These are phyloP conservation scores for Aegilops tauschii DNA, from an alignment of 176 grass and related monocot species.

Conservation along the genomic window DNA sequence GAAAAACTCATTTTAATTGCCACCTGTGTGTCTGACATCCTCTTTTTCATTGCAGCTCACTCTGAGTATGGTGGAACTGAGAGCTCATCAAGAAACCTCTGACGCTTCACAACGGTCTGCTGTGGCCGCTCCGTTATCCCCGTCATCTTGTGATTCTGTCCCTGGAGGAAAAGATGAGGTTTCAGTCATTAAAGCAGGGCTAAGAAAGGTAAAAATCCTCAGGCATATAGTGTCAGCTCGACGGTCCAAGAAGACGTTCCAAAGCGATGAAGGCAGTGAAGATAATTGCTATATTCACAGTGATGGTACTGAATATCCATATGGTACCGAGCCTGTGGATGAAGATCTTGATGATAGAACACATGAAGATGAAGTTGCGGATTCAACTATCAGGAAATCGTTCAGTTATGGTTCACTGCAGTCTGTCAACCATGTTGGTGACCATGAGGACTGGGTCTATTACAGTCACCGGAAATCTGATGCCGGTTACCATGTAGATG, in stretches of 20 bases:
- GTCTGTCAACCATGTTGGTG: constrained; percentile 56
- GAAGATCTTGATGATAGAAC: constrained; percentile 52
- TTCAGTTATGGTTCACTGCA: constrained; percentile 94
- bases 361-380: constrained; percentile 48
- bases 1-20: not conserved
- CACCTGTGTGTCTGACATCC: constrained; percentile 22
- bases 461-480: constrained; percentile 80
- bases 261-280: constrained; percentile 56
- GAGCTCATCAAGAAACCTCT: constrained; percentile 34
- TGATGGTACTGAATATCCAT: constrained; percentile 70
- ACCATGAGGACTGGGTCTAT: constrained; percentile 85
- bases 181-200: constrained; percentile 85
- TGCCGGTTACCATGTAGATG: constrained; percentile 46
- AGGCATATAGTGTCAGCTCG: constrained; percentile 70
- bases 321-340: constrained; percentile 68
- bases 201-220: constrained; percentile 92
- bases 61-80: constrained; percentile 60
- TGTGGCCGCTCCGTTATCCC: constrained; percentile 47
- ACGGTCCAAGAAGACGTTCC: constrained; percentile 65
- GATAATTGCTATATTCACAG: constrained; percentile 63
- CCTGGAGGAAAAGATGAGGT: constrained; percentile 75
- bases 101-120: constrained; percentile 46
- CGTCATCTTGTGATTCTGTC: constrained; percentile 58
- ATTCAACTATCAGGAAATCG: constrained; percentile 72
- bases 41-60: constrained; percentile 45